These are phyloP conservation scores for Zygnema circumcarinatum DNA, from an alignment of 139 green algal species.

Conservation along the genomic window DNA sequence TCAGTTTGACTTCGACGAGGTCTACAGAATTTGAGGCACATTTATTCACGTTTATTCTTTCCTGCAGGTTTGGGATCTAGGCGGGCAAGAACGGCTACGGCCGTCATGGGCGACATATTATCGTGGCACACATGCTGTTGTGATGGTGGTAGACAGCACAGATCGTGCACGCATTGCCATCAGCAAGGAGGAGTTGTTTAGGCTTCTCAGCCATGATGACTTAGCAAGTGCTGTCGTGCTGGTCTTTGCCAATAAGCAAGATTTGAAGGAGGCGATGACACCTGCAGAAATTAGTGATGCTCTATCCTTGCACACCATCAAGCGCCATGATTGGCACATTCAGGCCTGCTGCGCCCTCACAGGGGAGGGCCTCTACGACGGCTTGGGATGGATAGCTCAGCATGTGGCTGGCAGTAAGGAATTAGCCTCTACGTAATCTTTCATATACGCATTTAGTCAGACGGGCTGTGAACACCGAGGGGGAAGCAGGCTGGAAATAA, in stretches of 20 bases:
- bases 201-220: conserved; percentile 76
- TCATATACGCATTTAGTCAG: no score
- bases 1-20: no score
- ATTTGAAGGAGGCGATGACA: conserved; percentile 75
- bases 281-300: conserved; percentile 75
- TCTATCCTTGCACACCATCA: conserved; percentile 70
- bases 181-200: conserved; percentile 78
- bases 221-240: conserved; percentile 69
- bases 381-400: conserved; percentile 91
- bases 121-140: conserved; percentile 79
- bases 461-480: no score
- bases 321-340: conserved; percentile 75
- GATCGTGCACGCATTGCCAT: conserved; percentile 82
- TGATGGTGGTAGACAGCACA: conserved; percentile 83
- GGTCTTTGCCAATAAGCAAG: conserved; percentile 92
- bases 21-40: no score
- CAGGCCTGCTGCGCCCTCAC: conserved; percentile 93
- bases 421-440: not conserved
- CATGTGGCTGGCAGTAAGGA: conserved; percentile 55
- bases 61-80: conserved; percentile 82
- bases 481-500: no score
- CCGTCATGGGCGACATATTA: conserved; percentile 91
- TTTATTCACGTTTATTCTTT: no score
- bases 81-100: conserved; percentile 85
- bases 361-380: conserved; percentile 97